A percentile compares a stretch with the other conserved stretches of the same genome.
phyloP scores from a whole-genome alignment of 169 alveolate species.

The Plasmodium inui region DNA sequence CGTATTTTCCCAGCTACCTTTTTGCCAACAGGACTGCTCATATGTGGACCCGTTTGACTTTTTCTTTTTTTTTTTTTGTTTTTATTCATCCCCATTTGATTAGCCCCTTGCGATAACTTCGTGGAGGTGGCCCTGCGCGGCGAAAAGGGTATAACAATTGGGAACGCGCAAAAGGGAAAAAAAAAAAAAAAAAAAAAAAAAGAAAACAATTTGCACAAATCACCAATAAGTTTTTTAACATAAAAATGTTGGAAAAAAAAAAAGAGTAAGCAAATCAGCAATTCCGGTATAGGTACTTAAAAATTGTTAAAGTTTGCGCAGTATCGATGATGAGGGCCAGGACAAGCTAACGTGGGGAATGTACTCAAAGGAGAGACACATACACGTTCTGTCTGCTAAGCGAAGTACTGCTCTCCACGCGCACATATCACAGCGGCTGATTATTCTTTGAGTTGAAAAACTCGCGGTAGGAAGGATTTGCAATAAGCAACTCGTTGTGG shows the following conservation, averaged over 20 bases:
- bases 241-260: background rate
- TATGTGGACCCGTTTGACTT: background rate
- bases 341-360: background rate
- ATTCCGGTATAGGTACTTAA: background rate
- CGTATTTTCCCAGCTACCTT: background rate
- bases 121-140: background rate
- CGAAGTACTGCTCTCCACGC: background rate
- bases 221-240: conserved; percentile 1
- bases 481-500: conserved; percentile 27
- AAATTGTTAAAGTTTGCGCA: background rate
- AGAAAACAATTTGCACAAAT: background rate
- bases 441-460: conserved; percentile 32
- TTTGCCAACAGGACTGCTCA: background rate
- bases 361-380: background rate
- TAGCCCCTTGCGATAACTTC: background rate
- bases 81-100: background rate
- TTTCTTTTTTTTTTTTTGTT: too few relatives aligned
- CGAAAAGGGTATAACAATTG: background rate
- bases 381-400: background rate
- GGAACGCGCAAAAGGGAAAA: background rate
- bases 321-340: background rate
- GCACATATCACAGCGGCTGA: background rate
- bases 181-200: background rate
- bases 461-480: conserved; percentile 11
- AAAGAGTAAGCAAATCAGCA: background rate